Base-by-base conservation (phyloP, 2,329 filamentous ascomycete genomes). In the Neopestalotiopsis rosae region DNA sequence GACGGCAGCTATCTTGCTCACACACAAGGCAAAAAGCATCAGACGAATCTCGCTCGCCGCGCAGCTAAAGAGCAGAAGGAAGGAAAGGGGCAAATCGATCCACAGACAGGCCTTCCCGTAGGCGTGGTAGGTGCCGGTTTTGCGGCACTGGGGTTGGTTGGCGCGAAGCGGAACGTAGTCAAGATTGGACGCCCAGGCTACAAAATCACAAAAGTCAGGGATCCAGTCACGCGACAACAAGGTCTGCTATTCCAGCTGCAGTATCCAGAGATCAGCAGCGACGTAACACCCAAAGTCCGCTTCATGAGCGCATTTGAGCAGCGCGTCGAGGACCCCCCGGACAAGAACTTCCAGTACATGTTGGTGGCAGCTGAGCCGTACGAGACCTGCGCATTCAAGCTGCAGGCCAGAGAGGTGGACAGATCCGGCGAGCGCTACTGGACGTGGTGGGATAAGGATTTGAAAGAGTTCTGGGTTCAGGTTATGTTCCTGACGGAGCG, bases 301-400 rank as follows among this genome's bases (percentile, higher is more conserved):
- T 97, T 99, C 81, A 98, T 98, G 94, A 97, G 94, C 79, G 95
- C 96, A 14, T 99, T 94, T 79, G 94, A 97, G 82, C 96, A 99
- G 87, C 94, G 93, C 81, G 86, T 98, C 66, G 96, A 99, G 81
- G 94, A 98, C 73, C 90, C 89, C 70, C 94, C 94, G 12, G 95
- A 99, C 81, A 94, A 96, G 83, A 91, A 91, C 74, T 98, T 92
- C 79, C 96, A 99, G 87, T 99, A 98, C 79, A 86, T 99, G 74
- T 87, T 98, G 65, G 93, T 99, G 12, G 95, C 96, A 0, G 96
- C 95, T 12, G 96, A 99, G 84, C 96, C 96, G 12, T 99, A 99
- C 83, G 95, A 99, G 89, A 98, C 94, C 2, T 97, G 95, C 80
- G 94, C 90, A 4, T 98, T 99, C 81, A 99, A 99, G 86, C 86